These are phyloP conservation scores for Capronia epimyces DNA, from an alignment of 2,329 filamentous ascomycete species.

Conservation along the genomic window DNA sequence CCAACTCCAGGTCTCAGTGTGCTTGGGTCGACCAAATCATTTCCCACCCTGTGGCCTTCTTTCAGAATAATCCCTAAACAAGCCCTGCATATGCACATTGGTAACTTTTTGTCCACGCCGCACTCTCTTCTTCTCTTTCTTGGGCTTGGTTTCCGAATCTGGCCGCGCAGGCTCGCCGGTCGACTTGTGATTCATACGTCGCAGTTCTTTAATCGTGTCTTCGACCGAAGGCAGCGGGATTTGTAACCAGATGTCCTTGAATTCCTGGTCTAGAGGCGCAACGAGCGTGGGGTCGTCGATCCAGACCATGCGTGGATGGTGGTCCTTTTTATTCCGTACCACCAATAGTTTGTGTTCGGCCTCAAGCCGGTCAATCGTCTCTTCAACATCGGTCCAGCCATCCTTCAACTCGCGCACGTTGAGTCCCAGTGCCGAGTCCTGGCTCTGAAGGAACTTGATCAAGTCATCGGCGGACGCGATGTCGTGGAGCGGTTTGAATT, in stretches of 20 bases:
- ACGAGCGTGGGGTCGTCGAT: slow-evolving; percentile 74
- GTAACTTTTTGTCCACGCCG: slow-evolving; percentile 73
- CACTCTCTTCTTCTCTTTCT: slow-evolving; percentile 69
- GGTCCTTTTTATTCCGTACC: slow-evolving; percentile 87
- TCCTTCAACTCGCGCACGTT: slow-evolving; percentile 89
- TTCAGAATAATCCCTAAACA: slow-evolving; percentile 26
- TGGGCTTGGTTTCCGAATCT: slow-evolving; percentile 48
- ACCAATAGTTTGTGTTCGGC: slow-evolving; percentile 73
- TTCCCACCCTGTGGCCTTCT: slow-evolving; percentile 19
- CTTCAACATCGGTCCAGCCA: slow-evolving; percentile 81
- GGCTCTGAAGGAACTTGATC: slow-evolving; percentile 72
- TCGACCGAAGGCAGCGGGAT: slow-evolving; percentile 69
- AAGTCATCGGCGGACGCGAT: slow-evolving; percentile 74
- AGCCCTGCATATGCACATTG: slow-evolving; percentile 70
- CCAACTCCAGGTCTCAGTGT: neutral
- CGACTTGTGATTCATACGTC: slow-evolving; percentile 73
- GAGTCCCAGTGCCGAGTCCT: slow-evolving; percentile 74
- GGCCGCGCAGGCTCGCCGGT: slow-evolving; percentile 68
- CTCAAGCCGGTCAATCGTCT: slow-evolving; percentile 73
- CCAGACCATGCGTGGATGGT: slow-evolving; percentile 80
- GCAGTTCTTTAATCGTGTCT: slow-evolving; percentile 66
- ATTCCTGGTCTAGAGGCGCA: slow-evolving; percentile 73
- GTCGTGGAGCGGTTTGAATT: slow-evolving; percentile 76
- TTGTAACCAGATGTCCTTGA: slow-evolving; percentile 75
- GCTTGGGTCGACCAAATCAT: neutral